Evolutionary conservation across 371 early-diverging fungal genomes (phyloP).

Genomic region (Mucor sp.): DNA sequence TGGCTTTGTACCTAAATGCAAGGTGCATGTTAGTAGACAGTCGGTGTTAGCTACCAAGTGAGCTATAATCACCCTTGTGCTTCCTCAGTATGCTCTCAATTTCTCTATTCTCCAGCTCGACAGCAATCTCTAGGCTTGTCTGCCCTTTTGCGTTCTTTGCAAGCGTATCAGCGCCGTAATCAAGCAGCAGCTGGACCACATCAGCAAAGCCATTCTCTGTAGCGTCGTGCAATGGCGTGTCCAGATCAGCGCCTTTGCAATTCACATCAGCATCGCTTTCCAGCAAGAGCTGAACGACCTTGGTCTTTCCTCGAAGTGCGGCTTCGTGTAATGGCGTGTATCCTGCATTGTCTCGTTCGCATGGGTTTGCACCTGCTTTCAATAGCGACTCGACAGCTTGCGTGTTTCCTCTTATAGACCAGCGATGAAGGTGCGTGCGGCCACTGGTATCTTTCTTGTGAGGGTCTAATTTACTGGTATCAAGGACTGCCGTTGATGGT

Average conservation of each 20-base stretch:
- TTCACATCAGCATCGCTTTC: slow-evolving; percentile 75
- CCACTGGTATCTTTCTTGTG: slow-evolving; percentile 57
- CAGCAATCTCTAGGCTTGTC: slow-evolving; percentile 60
- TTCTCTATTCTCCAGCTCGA: slow-evolving; percentile 48
- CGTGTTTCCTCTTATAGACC: slow-evolving; percentile 58
- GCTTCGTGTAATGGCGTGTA: slow-evolving; percentile 83
- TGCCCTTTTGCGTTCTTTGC: slow-evolving; percentile 54
- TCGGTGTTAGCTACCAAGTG: background rate
- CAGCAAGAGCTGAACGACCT: slow-evolving; percentile 65
- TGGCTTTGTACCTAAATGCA: slow-evolving; percentile 8
- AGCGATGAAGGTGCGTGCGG: slow-evolving; percentile 59
- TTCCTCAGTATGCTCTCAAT: slow-evolving; percentile 27
- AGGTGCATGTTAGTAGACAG: background rate
- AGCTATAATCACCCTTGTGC: slow-evolving; percentile 10
- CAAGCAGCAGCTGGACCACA: slow-evolving; percentile 44
- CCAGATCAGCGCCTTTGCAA: slow-evolving; percentile 68
- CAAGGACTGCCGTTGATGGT: slow-evolving; percentile 12
- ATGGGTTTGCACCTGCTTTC: slow-evolving; percentile 76
- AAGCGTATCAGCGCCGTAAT: slow-evolving; percentile 49
- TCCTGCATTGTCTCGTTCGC: slow-evolving; percentile 72
- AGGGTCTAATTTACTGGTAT: slow-evolving; percentile 35
- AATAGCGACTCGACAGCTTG: slow-evolving; percentile 57
- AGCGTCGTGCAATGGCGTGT: slow-evolving; percentile 85
- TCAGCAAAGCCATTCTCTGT: slow-evolving; percentile 63
- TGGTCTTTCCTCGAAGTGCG: slow-evolving; percentile 66